A percentile compares a stretch with the other conserved stretches of the same genome.
phyloP scores from a whole-genome alignment of 306 rosid species.

The Pueraria montana region DNA sequence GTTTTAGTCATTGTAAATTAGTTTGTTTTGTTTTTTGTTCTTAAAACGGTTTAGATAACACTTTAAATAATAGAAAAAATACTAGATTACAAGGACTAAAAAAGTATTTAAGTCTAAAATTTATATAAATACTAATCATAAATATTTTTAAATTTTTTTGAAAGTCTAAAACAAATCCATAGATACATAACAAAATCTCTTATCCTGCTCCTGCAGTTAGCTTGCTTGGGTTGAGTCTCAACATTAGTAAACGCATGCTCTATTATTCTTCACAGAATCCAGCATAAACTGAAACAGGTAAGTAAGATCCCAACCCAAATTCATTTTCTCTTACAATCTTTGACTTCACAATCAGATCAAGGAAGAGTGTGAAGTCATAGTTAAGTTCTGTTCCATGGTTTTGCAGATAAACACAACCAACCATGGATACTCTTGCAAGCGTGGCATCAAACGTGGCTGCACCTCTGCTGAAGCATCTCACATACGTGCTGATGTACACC shows the following conservation, averaged over 20 bases:
- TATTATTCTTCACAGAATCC: no score
- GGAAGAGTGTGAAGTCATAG: not conserved
- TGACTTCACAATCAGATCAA: not conserved
- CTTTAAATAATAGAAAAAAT: no score
- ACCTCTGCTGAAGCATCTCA: slow-evolving; percentile 36
- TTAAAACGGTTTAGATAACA: no score
- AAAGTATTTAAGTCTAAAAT: no score
- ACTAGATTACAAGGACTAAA: no score
- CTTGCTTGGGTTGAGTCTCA: not conserved
- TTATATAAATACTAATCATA: no score
- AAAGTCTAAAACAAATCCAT: no score
- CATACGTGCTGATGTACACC: slow-evolving; percentile 47
- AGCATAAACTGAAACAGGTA: not conserved
- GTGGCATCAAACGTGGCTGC: slow-evolving; percentile 35
- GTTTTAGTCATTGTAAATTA: no score
- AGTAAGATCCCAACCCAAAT: not conserved
- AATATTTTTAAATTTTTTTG: no score
- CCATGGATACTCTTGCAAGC: slow-evolving; percentile 46
- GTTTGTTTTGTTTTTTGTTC: no score
- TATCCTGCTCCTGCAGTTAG: not conserved
- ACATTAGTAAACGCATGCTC: not conserved
- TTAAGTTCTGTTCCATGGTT: not conserved
- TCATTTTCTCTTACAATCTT: not conserved
- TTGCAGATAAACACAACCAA: not conserved
- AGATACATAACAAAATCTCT: not conserved